Evolutionary conservation across 2,329 filamentous ascomycete species (phyloP), one percentile per base, ranked within the genome.

Genomic region (Exophiala viscosa): DNA sequence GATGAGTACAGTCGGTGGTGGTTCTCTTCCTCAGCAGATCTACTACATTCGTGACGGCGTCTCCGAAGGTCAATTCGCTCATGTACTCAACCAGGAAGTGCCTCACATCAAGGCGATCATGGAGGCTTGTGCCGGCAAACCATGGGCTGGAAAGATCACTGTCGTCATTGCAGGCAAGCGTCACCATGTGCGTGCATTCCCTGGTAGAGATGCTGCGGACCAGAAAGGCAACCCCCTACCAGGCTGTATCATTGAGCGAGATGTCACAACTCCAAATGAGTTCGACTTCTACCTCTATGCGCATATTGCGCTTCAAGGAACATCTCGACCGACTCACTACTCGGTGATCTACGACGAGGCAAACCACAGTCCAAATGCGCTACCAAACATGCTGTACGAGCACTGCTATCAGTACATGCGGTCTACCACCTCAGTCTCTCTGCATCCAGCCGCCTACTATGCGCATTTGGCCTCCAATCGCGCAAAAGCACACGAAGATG

Each of bases 1-100:
- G 88, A 74, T 79, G 28, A 64, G 72, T 13, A 77, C 71, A 2
- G 73, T 80, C 47, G 77, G 78, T 15, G 70, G 72, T 1, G 78
- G 81, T n/a, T 67, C 68, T 20, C 64, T 76, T 13, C 91, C 92
- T 0, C 62, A 79, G n/a, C 84, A 91, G 34, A 78, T 99, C 50
- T 88, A 95, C 62, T 97, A 95, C 71, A 87, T 97, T 70, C 88
- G 93, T 14, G 93, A 99, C 63, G 93, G 93, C 61, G 90, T 97
- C 1, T 86, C 86, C 0, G 90, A 96, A 63, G 88, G 88, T 0
- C 87, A 97, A 66, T 96, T 93, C 62, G 71, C 79, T 1, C 82
- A 90, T 20, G 86, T 99, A 0, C 72, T 99, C 8, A 76, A 88
- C 1, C 75, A 84, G n/a, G 93, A 99, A 66, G 79, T 97, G 0